Evolutionary conservation across 768 basidiomycete species (phyloP).

Genomic region (Termitomyces sp.): DNA sequence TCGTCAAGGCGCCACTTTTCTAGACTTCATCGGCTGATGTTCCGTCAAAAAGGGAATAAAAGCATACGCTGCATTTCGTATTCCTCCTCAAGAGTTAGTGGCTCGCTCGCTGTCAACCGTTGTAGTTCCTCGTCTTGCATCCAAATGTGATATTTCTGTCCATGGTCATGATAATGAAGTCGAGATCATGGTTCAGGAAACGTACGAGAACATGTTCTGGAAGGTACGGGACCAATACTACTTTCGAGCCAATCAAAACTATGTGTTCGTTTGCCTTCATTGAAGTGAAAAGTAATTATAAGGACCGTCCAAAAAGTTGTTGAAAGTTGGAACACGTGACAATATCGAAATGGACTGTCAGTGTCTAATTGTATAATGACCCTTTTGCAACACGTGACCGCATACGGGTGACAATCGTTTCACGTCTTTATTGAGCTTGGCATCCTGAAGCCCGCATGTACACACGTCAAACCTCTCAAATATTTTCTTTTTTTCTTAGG

Average conservation of each 20-base stretch:
- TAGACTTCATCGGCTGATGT: constrained; percentile 22
- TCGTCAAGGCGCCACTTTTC: constrained; percentile 84
- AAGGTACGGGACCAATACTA: constrained; percentile 81
- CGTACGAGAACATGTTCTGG: constrained; percentile 47
- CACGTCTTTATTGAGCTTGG: no score
- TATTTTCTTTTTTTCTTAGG: no score
- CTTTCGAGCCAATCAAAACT: constrained; percentile 59
- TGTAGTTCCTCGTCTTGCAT: constrained; percentile 76
- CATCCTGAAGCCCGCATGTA: no score
- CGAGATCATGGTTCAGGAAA: constrained; percentile 1
- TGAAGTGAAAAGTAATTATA: no score
- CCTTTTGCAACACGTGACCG: no score
- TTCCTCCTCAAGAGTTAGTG: constrained; percentile 75
- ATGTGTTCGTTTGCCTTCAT: constrained; percentile 71
- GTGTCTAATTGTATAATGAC: no score
- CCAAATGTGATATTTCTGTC: constrained; percentile 85
- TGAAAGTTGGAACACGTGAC: no score
- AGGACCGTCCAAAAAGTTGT: no score
- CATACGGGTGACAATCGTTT: no score
- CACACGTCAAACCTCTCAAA: no score
- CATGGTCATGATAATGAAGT: neutral
- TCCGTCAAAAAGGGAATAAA: neutral
- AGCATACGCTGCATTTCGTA: constrained; percentile 81
- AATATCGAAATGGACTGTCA: no score
- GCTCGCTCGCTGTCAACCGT: constrained; percentile 80